Conservation (phyloP, 805 yeast genomes). For the Teunomyces kruisii region DNA sequence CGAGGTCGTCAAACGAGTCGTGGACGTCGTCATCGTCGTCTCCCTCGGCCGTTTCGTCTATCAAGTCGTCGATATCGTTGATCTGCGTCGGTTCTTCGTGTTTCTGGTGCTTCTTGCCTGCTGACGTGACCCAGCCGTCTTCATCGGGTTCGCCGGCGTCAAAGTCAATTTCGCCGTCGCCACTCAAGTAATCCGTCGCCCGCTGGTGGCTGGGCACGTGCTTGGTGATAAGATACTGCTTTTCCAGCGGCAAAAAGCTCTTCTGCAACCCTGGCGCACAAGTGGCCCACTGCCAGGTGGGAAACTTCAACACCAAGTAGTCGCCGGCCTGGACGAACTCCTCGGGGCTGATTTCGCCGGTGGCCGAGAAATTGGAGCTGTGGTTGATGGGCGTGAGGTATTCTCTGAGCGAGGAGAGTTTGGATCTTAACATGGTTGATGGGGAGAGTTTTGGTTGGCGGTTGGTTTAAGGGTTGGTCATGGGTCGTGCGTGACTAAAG, state of each 20-base stretch:
- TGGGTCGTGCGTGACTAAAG: not conserved
- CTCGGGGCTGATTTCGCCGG: conserved; percentile 94
- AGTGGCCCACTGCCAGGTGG: conserved; percentile 89
- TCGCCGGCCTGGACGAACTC: conserved; percentile 96
- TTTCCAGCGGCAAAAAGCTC: conserved; percentile 79
- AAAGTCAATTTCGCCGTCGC: conserved; percentile 37
- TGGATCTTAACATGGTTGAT: conserved; percentile 55
- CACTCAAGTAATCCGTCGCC: conserved; percentile 55
- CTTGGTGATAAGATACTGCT: conserved; percentile 82
- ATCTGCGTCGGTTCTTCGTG: conserved; percentile 17
- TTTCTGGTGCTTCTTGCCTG: not conserved
- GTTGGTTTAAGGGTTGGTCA: not conserved
- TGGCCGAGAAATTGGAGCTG: conserved; percentile 75
- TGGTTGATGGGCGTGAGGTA: conserved; percentile 89
- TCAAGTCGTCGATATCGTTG: conserved; percentile 47
- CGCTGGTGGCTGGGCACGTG: conserved; percentile 86
- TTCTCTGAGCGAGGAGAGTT: conserved; percentile 81
- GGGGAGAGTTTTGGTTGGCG: too few relatives aligned
- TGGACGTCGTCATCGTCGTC: conserved; percentile 31
- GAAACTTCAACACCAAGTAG: conserved; percentile 84
- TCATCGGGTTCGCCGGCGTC: conserved; percentile 31
- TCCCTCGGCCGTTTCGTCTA: conserved; percentile 44
- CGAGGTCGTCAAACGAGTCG: conserved; percentile 28
- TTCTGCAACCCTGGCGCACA: conserved; percentile 40
- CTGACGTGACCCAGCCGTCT: conserved; percentile 58